These are phyloP conservation scores for Oxalis stricta DNA, from an alignment of 441 rosid genomes.

Conservation along the genomic window DNA sequence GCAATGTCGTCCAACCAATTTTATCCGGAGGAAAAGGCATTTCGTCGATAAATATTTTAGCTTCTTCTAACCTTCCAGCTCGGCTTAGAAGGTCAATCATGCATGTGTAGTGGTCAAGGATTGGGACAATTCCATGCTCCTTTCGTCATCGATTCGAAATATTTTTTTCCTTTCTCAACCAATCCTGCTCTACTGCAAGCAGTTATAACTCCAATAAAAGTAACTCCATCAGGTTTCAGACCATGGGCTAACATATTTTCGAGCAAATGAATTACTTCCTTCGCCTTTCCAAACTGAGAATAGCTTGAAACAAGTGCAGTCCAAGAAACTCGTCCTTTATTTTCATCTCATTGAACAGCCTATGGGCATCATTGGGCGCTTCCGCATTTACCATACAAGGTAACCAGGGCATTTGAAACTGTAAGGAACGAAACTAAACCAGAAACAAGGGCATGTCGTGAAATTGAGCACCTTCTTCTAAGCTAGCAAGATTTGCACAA, in stretches of 20 bases:
- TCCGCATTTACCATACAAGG: conserved; percentile 87
- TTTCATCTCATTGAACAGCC: conserved; percentile 62
- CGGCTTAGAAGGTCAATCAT: conserved; percentile 92
- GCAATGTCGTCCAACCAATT: conserved; percentile 77
- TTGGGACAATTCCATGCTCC: conserved; percentile 45
- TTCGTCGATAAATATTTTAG: conserved; percentile 43
- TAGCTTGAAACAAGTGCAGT: conserved; percentile 79
- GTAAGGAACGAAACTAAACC: conserved; percentile 50
- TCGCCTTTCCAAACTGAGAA: conserved; percentile 77
- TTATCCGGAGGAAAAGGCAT: conserved; percentile 81
- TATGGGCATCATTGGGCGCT: conserved; percentile 42
- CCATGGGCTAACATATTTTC: conserved; percentile 57
- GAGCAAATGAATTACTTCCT: conserved; percentile 56
- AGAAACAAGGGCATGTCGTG: conserved; percentile 53
- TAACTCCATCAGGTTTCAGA: conserved; percentile 77
- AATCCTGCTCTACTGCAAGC: conserved; percentile 96
- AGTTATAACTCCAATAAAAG: conserved; percentile 72
- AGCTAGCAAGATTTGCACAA: conserved; percentile 78
- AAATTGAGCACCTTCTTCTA: conserved; percentile 88
- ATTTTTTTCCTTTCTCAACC: conserved; percentile 60
- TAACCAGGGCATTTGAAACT: conserved; percentile 81
- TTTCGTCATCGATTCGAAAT: conserved; percentile 57
- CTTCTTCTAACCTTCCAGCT: conserved; percentile 78
- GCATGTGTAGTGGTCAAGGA: conserved; percentile 68
- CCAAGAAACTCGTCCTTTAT: conserved; percentile 78